Evolutionary conservation across 2,329 filamentous ascomycete species (phyloP).

Genomic region (Colletotrichum chrysophilum): DNA sequence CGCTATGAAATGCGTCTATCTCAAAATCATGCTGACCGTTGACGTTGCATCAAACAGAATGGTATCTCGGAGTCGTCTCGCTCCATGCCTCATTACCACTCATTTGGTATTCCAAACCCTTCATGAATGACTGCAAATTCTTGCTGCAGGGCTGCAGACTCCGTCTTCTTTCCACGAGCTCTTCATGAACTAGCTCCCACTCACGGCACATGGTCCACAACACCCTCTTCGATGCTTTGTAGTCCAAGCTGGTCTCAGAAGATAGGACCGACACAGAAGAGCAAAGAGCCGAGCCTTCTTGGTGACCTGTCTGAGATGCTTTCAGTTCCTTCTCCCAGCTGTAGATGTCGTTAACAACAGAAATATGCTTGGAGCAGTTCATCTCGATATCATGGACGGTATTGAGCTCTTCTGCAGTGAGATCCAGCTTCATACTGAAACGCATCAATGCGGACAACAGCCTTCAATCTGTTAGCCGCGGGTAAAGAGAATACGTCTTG

Average conservation of each 20-base stretch:
- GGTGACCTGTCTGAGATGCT: neutral
- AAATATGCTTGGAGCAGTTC: slow-evolving; percentile 41
- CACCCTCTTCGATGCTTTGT: neutral
- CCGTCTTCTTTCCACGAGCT: neutral
- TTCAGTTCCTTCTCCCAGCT: slow-evolving; percentile 43
- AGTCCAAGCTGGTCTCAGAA: neutral
- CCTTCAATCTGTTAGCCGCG: slow-evolving; percentile 12
- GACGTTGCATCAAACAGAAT: neutral
- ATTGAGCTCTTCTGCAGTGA: slow-evolving; percentile 31
- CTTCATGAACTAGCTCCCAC: neutral
- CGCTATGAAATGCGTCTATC: neutral
- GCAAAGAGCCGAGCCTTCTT: neutral
- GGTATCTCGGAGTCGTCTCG: slow-evolving; percentile 6
- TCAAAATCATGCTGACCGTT: neutral
- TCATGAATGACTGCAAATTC: neutral
- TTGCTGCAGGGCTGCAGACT: neutral
- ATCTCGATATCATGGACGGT: slow-evolving; percentile 30
- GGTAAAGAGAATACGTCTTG: fast-evolving
- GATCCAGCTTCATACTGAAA: slow-evolving; percentile 37
- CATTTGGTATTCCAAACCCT: slow-evolving; percentile 18
- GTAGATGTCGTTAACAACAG: slow-evolving; percentile 46
- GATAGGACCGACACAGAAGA: neutral
- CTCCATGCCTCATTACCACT: slow-evolving; percentile 19
- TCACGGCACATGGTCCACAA: neutral
- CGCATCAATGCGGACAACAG: slow-evolving; percentile 40